These are phyloP conservation scores for Opeltia flavorubescens DNA, from an alignment of 495 filamentous ascomycete species.

Conservation along the genomic window DNA sequence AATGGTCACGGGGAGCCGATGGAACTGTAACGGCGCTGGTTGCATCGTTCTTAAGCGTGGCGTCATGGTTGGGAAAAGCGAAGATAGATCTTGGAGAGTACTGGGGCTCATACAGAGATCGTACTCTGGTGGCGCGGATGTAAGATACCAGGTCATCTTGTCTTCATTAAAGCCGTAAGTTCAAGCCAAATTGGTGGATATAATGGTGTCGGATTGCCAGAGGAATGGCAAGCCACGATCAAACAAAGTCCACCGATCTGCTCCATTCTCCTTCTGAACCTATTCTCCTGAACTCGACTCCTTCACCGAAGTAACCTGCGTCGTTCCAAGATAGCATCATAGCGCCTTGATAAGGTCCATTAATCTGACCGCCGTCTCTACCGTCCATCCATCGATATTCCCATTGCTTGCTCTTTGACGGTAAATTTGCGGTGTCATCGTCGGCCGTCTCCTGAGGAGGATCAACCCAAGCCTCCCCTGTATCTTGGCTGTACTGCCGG, in stretches of 20 bases:
- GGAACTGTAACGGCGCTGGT: neutral
- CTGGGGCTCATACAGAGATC: neutral
- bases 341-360: constrained; percentile 73
- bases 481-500: constrained; percentile 72
- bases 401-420: constrained; percentile 46
- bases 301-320: constrained; percentile 88
- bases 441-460: constrained; percentile 21
- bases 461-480: constrained; percentile 84
- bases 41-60: neutral
- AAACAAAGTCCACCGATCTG: constrained; percentile 45
- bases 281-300: constrained; percentile 67
- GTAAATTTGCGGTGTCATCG: constrained; percentile 13
- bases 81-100: constrained; percentile 7
- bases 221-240: constrained; percentile 13
- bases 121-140: neutral
- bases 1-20: constrained; percentile 61
- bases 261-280: constrained; percentile 42
- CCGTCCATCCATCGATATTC: constrained; percentile 86
- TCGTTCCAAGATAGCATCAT: constrained; percentile 82
- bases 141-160: no score
- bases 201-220: no score
- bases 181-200: no score
- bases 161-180: no score
- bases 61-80: constrained; percentile 5
- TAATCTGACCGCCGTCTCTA: constrained; percentile 60